A percentile compares a stretch with the other conserved stretches of the same genome.
These are phyloP conservation scores for Vararia minispora DNA, from an alignment of 768 basidiomycete species.

Conservation along the genomic window DNA sequence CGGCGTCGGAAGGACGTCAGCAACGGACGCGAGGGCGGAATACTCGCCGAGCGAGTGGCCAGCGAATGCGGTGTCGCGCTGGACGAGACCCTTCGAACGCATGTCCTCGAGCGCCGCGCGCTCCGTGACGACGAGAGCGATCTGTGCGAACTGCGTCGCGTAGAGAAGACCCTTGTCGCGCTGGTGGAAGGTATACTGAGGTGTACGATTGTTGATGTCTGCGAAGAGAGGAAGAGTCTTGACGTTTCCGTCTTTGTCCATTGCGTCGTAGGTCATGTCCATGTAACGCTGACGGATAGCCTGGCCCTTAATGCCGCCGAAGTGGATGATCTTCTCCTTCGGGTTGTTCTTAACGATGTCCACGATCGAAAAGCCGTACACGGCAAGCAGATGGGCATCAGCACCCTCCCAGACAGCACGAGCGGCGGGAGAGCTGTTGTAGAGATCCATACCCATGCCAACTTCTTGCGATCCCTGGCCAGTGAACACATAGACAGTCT, in stretches of 20 bases:
- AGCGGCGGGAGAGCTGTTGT: slow-evolving; percentile 85
- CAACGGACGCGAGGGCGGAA: slow-evolving; percentile 95
- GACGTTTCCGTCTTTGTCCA: slow-evolving; percentile 92
- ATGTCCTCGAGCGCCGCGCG: slow-evolving; percentile 98
- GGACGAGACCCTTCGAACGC: slow-evolving; percentile 92
- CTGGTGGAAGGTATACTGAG: slow-evolving; percentile 97
- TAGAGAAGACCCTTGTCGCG: slow-evolving; percentile 91
- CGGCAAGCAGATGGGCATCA: slow-evolving; percentile 83
- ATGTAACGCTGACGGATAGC: slow-evolving; percentile 98
- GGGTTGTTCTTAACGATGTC: slow-evolving; percentile 99
- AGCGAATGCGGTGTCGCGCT: slow-evolving; percentile 86
- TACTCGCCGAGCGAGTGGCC: slow-evolving; percentile 99
- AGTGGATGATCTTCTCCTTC: slow-evolving; percentile 96
- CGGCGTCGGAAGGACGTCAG: slow-evolving; percentile 91
- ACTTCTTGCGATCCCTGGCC: slow-evolving; percentile 97
- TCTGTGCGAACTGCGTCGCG: slow-evolving; percentile 98
- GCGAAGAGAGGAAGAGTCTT: slow-evolving; percentile 94
- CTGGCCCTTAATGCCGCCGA: slow-evolving; percentile 98
- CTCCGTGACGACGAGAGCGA: slow-evolving; percentile 95
- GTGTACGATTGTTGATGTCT: slow-evolving; percentile 90
- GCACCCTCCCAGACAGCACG: slow-evolving; percentile 97
- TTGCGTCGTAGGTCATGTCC: slow-evolving; percentile 97
- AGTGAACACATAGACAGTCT: slow-evolving; percentile 94
- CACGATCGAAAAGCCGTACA: slow-evolving; percentile 97
- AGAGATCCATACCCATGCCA: slow-evolving; percentile 99